phyloP scores from a whole-genome alignment of 1,139 yeast genomes.

The Hyphopichia wangnamkhiaoensis region DNA sequence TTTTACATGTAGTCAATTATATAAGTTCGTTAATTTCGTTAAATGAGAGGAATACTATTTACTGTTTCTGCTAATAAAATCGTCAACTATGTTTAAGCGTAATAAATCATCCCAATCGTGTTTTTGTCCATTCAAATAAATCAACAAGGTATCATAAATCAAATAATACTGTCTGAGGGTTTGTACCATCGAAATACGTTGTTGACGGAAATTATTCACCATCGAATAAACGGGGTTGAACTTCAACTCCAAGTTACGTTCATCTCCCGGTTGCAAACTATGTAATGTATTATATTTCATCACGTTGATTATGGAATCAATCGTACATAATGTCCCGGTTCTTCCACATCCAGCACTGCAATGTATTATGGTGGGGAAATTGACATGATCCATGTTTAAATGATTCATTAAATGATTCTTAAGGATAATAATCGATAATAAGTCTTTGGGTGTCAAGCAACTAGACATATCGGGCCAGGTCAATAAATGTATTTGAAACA shows the following conservation, averaged over 20 bases:
- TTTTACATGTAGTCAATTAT: not conserved
- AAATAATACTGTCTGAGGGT: constrained; percentile 71
- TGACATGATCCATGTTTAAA: constrained; percentile 9
- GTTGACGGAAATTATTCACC: constrained; percentile 65
- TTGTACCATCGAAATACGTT: constrained; percentile 83
- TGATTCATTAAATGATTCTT: constrained; percentile 32
- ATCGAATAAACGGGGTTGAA: constrained; percentile 45
- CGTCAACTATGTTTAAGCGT: constrained; percentile 24
- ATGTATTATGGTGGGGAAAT: constrained; percentile 63
- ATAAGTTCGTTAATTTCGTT: not conserved
- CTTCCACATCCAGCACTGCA: constrained; percentile 95
- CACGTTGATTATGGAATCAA: constrained; percentile 63
- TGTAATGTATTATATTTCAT: constrained; percentile 25
- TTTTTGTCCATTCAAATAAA: constrained; percentile 17
- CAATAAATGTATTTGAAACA: constrained; percentile 49
- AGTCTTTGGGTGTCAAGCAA: constrained; percentile 36
- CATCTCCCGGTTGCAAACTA: not conserved
- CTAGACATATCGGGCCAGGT: constrained; percentile 60
- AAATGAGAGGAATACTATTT: not conserved
- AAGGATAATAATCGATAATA: constrained; percentile 42
- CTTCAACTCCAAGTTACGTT: constrained; percentile 13
- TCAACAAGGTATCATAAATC: constrained; percentile 57
- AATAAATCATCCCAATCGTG: constrained; percentile 20
- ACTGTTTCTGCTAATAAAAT: constrained; percentile 17
- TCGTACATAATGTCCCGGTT: constrained; percentile 81